Base-by-base conservation (phyloP, 2,329 filamentous ascomycete species). In the Cladosporium sp. region DNA sequence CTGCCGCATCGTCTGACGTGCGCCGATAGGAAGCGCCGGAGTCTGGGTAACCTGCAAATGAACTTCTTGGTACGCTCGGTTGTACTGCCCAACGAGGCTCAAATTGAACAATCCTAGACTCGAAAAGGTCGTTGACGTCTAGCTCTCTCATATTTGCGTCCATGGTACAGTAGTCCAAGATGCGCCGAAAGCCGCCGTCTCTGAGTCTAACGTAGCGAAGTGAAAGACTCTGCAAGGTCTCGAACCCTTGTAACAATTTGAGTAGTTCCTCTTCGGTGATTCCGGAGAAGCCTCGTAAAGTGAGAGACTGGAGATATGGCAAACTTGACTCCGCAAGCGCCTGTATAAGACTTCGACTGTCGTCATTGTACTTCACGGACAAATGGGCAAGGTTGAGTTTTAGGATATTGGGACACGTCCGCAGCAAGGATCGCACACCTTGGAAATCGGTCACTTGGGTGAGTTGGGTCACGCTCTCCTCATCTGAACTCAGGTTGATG, bases 331-430 rank as follows among this genome's bases (percentile, higher is more conserved):
- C 43, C 18, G 5, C n/a, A n/a, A 60, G 25, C 10, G 26, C n/a
- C 25, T n/a, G n/a, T n/a, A n/a, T n/a, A n/a, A n/a, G n/a, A n/a
- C 36, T 2, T 14, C 16, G n/a, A 51, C n/a, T 1, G n/a, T n/a
- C n/a, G n/a, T n/a, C n/a, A n/a, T n/a, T n/a, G n/a, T 25, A 16
- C 3, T 21, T 18, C 26, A 49, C 18, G 26, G 11, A 25, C 11
- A 60, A 60, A 34, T 60, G 26, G 58, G 18, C 26, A 32, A 60
- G 43, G 43, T 60, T 26, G 26, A 60, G 58, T 34, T 48, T 51
- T 21, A 34, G 43, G 7, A 60, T 5, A 18, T 23, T 34, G 26
- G 58, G 18, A 25, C 58, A 49, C 28, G 26, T 49, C 11, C 28
- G 39, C 58, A 60, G 43, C 25, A 60, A 49, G 3, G 26, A 30